phyloP scores from a whole-genome alignment of 2,329 filamentous ascomycete genomes.

The Trichoderma semiorbis region DNA sequence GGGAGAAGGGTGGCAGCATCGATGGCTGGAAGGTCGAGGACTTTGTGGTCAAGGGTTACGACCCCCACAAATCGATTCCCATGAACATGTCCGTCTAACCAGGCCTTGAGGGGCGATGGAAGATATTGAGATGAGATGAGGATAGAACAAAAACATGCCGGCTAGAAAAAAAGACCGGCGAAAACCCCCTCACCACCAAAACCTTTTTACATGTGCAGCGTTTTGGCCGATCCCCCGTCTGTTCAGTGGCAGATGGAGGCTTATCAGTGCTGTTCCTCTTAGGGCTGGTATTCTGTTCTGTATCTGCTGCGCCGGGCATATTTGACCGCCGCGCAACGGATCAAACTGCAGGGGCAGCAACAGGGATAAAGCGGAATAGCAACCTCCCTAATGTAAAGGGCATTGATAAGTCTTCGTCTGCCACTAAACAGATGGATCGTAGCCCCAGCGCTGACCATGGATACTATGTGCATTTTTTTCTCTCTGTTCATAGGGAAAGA shows the following conservation, averaged over 20 bases:
- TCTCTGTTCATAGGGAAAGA: background rate
- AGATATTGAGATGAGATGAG: background rate
- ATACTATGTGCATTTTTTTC: background rate
- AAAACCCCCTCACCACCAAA: background rate
- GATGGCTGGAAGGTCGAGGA: conserved; percentile 90
- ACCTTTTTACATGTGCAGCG: background rate
- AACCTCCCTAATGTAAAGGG: background rate
- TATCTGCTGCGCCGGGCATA: background rate
- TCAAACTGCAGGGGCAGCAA: background rate
- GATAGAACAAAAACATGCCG: background rate
- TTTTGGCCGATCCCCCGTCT: background rate
- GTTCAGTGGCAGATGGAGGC: background rate
- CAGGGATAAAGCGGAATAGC: background rate
- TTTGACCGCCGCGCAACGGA: background rate
- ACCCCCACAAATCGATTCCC: conserved; percentile 84
- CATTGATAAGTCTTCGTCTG: background rate
- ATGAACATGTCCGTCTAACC: conserved; percentile 96
- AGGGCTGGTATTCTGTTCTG: background rate
- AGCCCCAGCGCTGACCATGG: background rate
- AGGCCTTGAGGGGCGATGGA: background rate
- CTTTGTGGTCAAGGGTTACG: conserved; percentile 82
- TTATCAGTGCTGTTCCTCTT: background rate
- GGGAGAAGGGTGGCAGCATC: conserved; percentile 68
- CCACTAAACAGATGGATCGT: background rate
- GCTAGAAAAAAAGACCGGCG: background rate